phyloP scores from a whole-genome alignment of 2,329 filamentous ascomycete species.

The Colletotrichum paranaense region DNA sequence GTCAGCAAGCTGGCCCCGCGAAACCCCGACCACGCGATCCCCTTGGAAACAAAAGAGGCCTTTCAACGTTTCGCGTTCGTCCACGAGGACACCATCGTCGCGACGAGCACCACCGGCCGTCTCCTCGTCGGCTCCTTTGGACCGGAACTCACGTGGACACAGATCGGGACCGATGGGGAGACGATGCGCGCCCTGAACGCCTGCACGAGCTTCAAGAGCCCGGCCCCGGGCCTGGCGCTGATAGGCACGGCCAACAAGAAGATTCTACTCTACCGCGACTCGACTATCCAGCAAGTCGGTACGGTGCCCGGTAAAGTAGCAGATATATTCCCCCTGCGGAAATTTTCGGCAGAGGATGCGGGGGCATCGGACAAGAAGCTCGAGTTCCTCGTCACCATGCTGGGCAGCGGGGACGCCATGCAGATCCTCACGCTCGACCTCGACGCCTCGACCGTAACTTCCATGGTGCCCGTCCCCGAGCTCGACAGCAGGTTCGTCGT shows the following conservation, averaged over 20 bases:
- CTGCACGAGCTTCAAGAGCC: conserved; percentile 59
- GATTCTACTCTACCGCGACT: conserved; percentile 56
- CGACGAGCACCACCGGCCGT: conserved; percentile 70
- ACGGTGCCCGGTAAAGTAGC: conserved; percentile 60
- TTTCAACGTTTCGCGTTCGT: conserved; percentile 75
- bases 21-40: conserved; percentile 44
- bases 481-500: conserved; percentile 62
- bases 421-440: conserved; percentile 54
- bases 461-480: conserved; percentile 45
- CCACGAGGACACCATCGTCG: conserved; percentile 61
- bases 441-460: conserved; percentile 42
- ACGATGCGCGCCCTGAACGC: conserved; percentile 52
- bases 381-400: conserved; percentile 57
- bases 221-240: conserved; percentile 52
- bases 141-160: conserved; percentile 53
- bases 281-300: conserved; percentile 47
- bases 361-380: conserved; percentile 20
- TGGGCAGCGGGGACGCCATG: conserved; percentile 56
- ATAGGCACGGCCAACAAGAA: conserved; percentile 62
- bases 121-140: conserved; percentile 60
- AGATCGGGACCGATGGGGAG: conserved; percentile 49
- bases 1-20: conserved; percentile 37
- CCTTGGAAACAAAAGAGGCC: conserved; percentile 48
- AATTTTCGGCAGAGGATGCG: background rate
- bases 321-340: conserved; percentile 57